Evolutionary conservation across 176 grass and related monocot species (phyloP).

Genomic region (maize (Zea mays)): DNA sequence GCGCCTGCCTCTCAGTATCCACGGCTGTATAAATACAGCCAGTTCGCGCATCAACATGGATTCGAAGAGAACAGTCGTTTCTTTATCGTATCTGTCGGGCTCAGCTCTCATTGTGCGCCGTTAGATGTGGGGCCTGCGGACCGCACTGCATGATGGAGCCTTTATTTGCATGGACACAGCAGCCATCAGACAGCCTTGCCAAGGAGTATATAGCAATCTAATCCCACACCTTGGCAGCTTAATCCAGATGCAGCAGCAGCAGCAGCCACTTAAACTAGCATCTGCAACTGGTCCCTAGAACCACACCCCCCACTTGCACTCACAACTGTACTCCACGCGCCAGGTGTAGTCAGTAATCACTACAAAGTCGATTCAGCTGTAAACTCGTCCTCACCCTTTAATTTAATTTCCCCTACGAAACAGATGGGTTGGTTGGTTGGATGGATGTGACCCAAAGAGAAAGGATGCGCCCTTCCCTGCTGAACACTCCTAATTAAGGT

Average conservation of each 20-base stretch:
- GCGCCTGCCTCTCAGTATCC: not conserved
- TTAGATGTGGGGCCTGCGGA: not conserved
- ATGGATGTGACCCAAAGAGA: constrained; percentile 35
- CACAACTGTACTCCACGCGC: constrained; percentile 16
- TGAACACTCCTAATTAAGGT: not conserved
- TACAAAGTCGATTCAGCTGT: constrained; percentile 51
- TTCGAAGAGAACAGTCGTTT: not conserved
- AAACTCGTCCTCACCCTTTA: not conserved
- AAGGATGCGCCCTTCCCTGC: constrained; percentile 24
- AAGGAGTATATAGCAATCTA: not conserved
- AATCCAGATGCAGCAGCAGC: constrained; percentile 44
- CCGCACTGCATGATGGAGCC: constrained; percentile 32
- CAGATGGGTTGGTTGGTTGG: constrained; percentile 20
- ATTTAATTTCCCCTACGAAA: not conserved
- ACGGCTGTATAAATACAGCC: not conserved
- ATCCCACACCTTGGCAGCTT: constrained; percentile 18
- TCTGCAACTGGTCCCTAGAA: constrained; percentile 42
- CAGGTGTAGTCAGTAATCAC: not conserved
- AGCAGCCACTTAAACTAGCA: constrained; percentile 34
- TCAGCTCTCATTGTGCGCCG: constrained; percentile 18
- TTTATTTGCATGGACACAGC: constrained; percentile 33
- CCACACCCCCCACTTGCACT: constrained; percentile 26
- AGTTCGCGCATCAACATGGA: constrained; percentile 5
- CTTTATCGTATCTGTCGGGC: not conserved
- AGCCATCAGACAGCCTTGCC: constrained; percentile 22